Percentiles rank a stretch among this genome's conserved stretches.
Evolutionary conservation across 225 moss, liverwort and hornwort genomes (phyloP).

Genomic region (Bryoerythrophyllum caledonicum): DNA sequence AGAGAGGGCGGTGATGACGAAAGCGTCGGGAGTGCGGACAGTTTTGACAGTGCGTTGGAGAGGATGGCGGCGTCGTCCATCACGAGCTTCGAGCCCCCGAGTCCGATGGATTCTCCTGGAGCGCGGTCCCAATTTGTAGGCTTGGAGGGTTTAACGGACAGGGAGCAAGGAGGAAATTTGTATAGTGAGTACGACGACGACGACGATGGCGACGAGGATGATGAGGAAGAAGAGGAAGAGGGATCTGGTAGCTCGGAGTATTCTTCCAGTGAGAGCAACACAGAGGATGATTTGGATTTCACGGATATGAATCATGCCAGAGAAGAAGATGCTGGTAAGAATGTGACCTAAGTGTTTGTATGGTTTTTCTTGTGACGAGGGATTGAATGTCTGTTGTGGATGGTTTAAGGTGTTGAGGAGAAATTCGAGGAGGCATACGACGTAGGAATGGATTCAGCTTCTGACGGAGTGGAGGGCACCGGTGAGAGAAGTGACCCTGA

Average conservation of each 20-base stretch:
- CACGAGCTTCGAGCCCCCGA: slow-evolving; percentile 58
- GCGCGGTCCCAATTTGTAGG: slow-evolving; percentile 37
- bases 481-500: slow-evolving; percentile 18
- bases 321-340: slow-evolving; percentile 34
- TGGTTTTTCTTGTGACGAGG: slow-evolving; percentile 7
- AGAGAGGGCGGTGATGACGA: slow-evolving; percentile 21
- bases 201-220: background rate
- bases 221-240: slow-evolving; percentile 21
- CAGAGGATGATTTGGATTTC: slow-evolving; percentile 33
- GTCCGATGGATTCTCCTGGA: slow-evolving; percentile 56
- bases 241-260: slow-evolving; percentile 24
- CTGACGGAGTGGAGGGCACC: slow-evolving; percentile 26
- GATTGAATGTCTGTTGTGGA: slow-evolving; percentile 11
- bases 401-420: slow-evolving; percentile 24
- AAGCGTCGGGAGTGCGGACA: slow-evolving; percentile 75
- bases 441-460: slow-evolving; percentile 18
- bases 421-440: slow-evolving; percentile 43
- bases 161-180: slow-evolving; percentile 14
- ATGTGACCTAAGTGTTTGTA: background rate
- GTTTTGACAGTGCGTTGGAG: slow-evolving; percentile 88
- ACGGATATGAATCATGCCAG: slow-evolving; percentile 33
- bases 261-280: slow-evolving; percentile 36
- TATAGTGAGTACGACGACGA: slow-evolving; percentile 16
- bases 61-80: slow-evolving; percentile 74
- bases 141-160: slow-evolving; percentile 35